Conservation (phyloP, 768 basidiomycete species). For the Suillus occidentalis region DNA sequence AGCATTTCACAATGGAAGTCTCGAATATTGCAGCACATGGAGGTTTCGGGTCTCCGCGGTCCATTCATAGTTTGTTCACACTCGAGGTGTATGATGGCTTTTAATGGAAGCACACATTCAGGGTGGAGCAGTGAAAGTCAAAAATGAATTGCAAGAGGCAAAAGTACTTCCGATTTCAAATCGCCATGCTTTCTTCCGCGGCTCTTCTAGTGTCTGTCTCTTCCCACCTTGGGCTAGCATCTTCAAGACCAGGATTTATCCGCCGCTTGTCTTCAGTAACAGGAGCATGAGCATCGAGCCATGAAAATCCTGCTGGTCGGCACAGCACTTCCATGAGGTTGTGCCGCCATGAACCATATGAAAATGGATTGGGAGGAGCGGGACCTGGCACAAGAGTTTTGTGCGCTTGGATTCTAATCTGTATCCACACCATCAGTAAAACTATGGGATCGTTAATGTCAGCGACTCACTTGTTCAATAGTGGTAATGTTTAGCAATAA, state of each 20-base stretch:
- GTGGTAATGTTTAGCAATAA: constrained; percentile 87
- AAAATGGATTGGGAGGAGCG: constrained; percentile 83
- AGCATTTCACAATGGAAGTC: neutral
- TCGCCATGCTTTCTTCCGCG: neutral
- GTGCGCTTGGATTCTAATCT: constrained; percentile 88
- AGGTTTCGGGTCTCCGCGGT: neutral
- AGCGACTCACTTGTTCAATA: constrained; percentile 80
- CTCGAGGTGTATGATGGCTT: neutral
- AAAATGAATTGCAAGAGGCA: constrained; percentile 2
- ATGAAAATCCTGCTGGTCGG: constrained; percentile 77
- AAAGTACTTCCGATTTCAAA: neutral
- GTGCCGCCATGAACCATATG: constrained; percentile 70
- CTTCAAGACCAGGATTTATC: constrained; percentile 67
- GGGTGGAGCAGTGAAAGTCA: neutral
- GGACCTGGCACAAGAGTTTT: constrained; percentile 62
- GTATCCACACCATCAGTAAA: constrained; percentile 14
- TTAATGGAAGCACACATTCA: neutral
- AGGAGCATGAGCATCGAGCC: constrained; percentile 62
- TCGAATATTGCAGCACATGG: neutral
- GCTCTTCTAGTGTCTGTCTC: constrained; percentile 22
- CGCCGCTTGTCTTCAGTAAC: constrained; percentile 72
- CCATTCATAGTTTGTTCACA: neutral
- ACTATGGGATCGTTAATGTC: constrained; percentile 13
- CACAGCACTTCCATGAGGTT: constrained; percentile 80
- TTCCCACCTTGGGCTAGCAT: constrained; percentile 27